Evolutionary conservation across 1,139 yeast genomes (phyloP).

Genomic region (Debaryomyces sp.): DNA sequence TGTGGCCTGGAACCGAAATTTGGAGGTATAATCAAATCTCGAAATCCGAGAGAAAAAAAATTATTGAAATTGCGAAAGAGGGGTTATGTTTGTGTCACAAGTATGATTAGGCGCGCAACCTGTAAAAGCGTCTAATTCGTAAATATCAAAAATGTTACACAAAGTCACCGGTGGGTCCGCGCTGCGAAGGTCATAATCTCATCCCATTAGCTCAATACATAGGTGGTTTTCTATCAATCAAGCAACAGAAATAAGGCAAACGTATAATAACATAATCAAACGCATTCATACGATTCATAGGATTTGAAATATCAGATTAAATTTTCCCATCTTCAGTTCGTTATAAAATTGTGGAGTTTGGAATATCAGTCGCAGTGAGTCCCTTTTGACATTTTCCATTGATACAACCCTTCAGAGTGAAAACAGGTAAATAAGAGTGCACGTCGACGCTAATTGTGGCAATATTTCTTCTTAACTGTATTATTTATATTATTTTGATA

Average conservation of each 20-base stretch:
- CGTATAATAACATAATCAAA: not conserved
- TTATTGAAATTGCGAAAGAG: not conserved
- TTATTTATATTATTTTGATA: not conserved
- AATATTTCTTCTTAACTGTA: not conserved
- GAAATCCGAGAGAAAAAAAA: not conserved
- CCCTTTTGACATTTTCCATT: conserved; percentile 4
- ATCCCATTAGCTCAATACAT: not conserved
- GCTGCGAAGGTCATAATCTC: conserved; percentile 3
- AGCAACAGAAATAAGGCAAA: not conserved
- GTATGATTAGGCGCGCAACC: not conserved
- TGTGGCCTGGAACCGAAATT: not conserved
- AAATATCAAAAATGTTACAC: not conserved
- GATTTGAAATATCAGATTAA: not conserved
- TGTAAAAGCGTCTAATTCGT: not conserved
- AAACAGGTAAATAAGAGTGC: not conserved
- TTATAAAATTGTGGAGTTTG: not conserved
- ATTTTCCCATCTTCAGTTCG: not conserved
- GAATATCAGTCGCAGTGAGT: not conserved
- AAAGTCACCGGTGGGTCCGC: not conserved
- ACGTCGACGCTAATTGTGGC: not conserved
- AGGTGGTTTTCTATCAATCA: not conserved
- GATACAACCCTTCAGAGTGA: conserved; percentile 2
- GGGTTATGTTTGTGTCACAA: not conserved
- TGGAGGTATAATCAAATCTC: too few species aligned
- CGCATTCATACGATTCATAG: not conserved